phyloP scores from a whole-genome alignment of 768 basidiomycete genomes.

The Cantharellus anzutake region DNA sequence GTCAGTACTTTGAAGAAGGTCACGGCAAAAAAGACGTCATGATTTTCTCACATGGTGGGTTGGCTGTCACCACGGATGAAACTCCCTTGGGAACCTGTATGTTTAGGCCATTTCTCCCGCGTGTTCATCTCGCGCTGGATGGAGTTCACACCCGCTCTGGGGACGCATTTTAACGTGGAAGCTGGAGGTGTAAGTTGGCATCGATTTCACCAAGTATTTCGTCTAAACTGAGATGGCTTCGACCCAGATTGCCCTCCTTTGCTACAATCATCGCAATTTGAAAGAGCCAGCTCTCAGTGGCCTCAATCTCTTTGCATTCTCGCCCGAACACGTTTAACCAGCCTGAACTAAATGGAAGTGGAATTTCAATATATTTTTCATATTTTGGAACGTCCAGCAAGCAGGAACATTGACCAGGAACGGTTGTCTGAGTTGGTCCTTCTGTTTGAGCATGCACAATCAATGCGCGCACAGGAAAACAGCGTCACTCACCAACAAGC shows the following conservation, averaged over 20 bases:
- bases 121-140: conserved; percentile 72
- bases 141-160: conserved; percentile 38
- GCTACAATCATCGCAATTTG: conserved; percentile 68
- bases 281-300: conserved; percentile 61
- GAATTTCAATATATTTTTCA: too few species aligned
- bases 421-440: too few species aligned
- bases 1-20: conserved; percentile 46
- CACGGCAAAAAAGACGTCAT: conserved; percentile 57
- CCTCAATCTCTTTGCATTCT: conserved; percentile 42
- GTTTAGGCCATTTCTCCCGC: conserved; percentile 44
- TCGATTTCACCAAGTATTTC: background rate
- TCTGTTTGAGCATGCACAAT: too few species aligned
- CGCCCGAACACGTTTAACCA: background rate
- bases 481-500: too few species aligned
- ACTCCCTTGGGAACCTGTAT: background rate
- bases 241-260: conserved; percentile 48
- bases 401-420: too few species aligned
- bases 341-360: too few species aligned
- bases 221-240: background rate
- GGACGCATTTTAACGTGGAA: conserved; percentile 65
- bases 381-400: too few species aligned
- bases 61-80: background rate
- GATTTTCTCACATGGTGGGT: conserved; percentile 65
- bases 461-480: too few species aligned
- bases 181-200: conserved; percentile 45